These are phyloP conservation scores for Penicillium pulvis DNA, from an alignment of 495 filamentous ascomycete genomes.

Conservation along the genomic window DNA sequence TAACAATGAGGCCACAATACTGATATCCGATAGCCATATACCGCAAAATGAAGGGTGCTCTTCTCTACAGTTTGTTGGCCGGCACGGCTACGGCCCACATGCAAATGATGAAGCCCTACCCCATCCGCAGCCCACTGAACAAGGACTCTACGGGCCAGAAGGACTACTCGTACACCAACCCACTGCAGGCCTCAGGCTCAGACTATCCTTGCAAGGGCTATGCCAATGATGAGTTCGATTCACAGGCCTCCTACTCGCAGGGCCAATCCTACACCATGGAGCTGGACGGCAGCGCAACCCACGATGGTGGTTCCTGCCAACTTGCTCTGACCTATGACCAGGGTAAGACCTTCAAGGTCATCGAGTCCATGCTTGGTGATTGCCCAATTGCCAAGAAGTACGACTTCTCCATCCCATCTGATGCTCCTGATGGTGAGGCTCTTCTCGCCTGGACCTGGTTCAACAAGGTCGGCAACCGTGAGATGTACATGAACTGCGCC, in stretches of 20 bases:
- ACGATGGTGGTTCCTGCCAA: slow-evolving; percentile 89
- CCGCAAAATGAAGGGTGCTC: slow-evolving; percentile 43
- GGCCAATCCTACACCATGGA: slow-evolving; percentile 45
- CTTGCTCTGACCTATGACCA: slow-evolving; percentile 78
- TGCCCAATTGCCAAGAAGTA: slow-evolving; percentile 64
- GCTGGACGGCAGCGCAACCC: slow-evolving; percentile 59
- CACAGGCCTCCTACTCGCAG: slow-evolving; percentile 45
- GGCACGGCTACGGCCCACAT: slow-evolving; percentile 45
- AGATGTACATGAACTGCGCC: slow-evolving; percentile 97
- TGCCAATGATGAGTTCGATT: slow-evolving; percentile 45
- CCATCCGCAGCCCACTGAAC: slow-evolving; percentile 52
- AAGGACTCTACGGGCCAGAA: slow-evolving; percentile 34
- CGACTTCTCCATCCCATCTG: slow-evolving; percentile 48
- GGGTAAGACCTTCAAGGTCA: slow-evolving; percentile 71
- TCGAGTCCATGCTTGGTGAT: slow-evolving; percentile 79
- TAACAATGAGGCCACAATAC: neutral
- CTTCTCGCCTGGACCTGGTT: slow-evolving; percentile 88
- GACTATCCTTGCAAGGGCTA: slow-evolving; percentile 59
- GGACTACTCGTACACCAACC: slow-evolving; percentile 56
- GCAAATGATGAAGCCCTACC: slow-evolving; percentile 48
- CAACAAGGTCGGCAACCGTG: slow-evolving; percentile 84
- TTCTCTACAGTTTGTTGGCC: slow-evolving; percentile 39
- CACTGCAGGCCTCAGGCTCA: slow-evolving; percentile 41
- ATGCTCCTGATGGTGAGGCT: slow-evolving; percentile 52
- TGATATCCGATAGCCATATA: slow-evolving; percentile 8